Percentiles rank a stretch among this genome's conserved stretches.
These are phyloP conservation scores for Bidens hawaiensis DNA, from an alignment of 140 eudicot species.

Conservation along the genomic window DNA sequence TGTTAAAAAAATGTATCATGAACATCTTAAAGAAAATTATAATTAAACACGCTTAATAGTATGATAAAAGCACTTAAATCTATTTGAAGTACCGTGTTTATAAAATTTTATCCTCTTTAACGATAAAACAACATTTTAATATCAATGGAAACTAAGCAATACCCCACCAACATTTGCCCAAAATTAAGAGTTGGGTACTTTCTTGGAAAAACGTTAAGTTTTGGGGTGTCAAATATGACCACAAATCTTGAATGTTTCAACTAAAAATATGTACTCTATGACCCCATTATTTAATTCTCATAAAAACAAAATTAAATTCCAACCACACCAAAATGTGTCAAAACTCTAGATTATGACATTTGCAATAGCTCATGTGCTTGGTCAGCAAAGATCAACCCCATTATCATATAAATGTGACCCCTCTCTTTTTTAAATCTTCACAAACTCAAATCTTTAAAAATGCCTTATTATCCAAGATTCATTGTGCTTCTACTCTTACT, in stretches of 20 bases:
- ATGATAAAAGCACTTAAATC: too few relatives aligned
- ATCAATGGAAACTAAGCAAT: neutral
- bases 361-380: slow-evolving; percentile 11
- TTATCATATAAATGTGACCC: slow-evolving; percentile 17
- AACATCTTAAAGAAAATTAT: too few relatives aligned
- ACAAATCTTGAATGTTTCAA: slow-evolving; percentile 12
- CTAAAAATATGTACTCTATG: neutral
- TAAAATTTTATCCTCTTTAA: too few relatives aligned
- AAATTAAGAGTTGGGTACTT: neutral
- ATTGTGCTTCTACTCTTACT: neutral
- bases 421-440: slow-evolving; percentile 7
- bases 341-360: slow-evolving; percentile 15
- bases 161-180: slow-evolving; percentile 4
- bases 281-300: neutral
- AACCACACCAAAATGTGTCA: neutral
- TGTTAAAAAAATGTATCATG: too few relatives aligned
- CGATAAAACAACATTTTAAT: neutral
- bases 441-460: slow-evolving; percentile 18
- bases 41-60: too few relatives aligned
- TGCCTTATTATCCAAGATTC: slow-evolving; percentile 6
- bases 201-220: neutral
- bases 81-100: too few relatives aligned
- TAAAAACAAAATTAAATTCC: slow-evolving; percentile 1
- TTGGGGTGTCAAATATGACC: slow-evolving; percentile 21
- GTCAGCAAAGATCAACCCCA: slow-evolving; percentile 21